Percentiles rank a stretch among this genome's conserved stretches.
Conservation (phyloP, 345 rosid species). For the Trapa bicornis region DNA sequence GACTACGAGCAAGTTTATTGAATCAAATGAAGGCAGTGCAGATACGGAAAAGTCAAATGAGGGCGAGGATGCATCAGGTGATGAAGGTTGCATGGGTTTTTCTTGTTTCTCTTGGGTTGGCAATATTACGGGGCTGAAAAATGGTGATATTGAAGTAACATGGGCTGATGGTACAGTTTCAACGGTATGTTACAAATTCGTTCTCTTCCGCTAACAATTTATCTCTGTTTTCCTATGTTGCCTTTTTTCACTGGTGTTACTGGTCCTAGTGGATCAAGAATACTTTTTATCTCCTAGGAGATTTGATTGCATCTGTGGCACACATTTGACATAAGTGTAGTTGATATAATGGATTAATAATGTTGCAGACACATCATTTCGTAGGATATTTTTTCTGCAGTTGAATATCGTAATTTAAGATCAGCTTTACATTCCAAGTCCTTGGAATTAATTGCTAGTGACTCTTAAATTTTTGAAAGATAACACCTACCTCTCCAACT, state of each 20-base stretch:
- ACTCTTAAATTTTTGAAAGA: background rate
- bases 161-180: slow-evolving; percentile 99
- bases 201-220: background rate
- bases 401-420: background rate
- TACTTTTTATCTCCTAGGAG: background rate
- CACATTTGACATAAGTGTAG: too few species aligned
- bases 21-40: slow-evolving; percentile 12
- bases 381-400: background rate
- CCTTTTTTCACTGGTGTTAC: background rate
- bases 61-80: slow-evolving; percentile 21
- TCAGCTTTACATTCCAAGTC: background rate
- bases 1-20: slow-evolving; percentile 26
- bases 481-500: background rate
- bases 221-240: background rate
- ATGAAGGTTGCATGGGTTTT: slow-evolving; percentile 23
- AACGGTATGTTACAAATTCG: slow-evolving; percentile 35
- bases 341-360: background rate
- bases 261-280: background rate
- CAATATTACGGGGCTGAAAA: slow-evolving; percentile 74
- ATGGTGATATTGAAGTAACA: slow-evolving; percentile 95
- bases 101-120: slow-evolving; percentile 93
- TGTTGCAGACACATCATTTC: background rate
- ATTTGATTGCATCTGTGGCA: background rate
- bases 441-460: background rate
- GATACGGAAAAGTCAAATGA: slow-evolving; percentile 24